Conservation (phyloP, 108 stramenopile species). For the Cafeteria roenbergensis region DNA sequence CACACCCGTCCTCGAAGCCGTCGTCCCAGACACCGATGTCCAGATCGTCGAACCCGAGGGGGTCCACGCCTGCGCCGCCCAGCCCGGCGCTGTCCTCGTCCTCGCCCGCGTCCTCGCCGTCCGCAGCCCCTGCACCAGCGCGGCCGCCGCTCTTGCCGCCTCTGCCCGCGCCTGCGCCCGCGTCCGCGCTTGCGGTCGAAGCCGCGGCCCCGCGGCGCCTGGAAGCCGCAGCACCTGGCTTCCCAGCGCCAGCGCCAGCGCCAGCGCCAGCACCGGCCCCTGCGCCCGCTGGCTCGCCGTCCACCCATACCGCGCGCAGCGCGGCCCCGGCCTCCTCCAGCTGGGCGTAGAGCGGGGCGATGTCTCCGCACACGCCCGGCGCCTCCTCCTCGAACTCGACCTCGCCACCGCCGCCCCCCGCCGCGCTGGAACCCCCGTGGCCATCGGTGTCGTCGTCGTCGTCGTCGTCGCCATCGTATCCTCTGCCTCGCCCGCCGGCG, state of each 20-base stretch:
- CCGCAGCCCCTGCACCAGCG: background rate
- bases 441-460: slow-evolving; percentile 10
- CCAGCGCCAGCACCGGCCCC: background rate
- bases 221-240: background rate
- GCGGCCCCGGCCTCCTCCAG: background rate
- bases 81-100: background rate
- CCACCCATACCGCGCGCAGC: background rate
- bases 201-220: too few relatives aligned
- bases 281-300: background rate
- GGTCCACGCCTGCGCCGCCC: too few relatives aligned
- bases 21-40: background rate
- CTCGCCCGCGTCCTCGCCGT: background rate
- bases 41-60: background rate
- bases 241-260: background rate
- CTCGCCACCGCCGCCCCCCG: background rate
- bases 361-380: background rate
- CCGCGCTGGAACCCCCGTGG: slow-evolving; percentile 1
- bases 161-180: background rate
- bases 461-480: slow-evolving; percentile 5
- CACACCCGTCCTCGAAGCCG: background rate
- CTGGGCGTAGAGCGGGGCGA: background rate
- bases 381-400: slow-evolving; percentile 10
- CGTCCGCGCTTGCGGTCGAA: background rate
- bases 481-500: background rate
- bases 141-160: background rate